Base-by-base conservation (phyloP, 2,329 filamentous ascomycete genomes). In the Cladosporium sp. region DNA sequence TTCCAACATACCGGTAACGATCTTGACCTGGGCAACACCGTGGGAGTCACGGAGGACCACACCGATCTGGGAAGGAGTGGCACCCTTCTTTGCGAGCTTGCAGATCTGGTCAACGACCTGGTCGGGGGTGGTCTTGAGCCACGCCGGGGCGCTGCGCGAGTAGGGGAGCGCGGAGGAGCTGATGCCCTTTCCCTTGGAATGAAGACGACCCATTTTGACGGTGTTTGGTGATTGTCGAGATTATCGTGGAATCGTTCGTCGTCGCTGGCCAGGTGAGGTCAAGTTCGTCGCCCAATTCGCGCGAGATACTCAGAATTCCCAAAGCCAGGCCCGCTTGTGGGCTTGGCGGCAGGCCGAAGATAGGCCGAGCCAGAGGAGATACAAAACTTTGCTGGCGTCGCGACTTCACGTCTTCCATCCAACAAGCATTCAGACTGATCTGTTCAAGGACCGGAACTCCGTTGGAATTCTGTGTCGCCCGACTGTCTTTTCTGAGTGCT, bases 161-260 rank as follows among this genome's bases (percentile, higher is more conserved):
- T 98, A 99, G 80, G 96, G 95, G 84, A 98, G 85, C 78, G 95
- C 92, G 71, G 92, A 97, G 85, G 92, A 84, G 75, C 92, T 93
- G 85, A 99, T 99, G 84, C 95, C 96, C 92, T 98, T 98, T 86
- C 95, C 94, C 80, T 97, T 97, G 88, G 88, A 91, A 90, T 99
- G 96, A 90, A 98, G 90, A 88, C 94, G 90, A 90, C 93, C 92
- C 92, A 96, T 96, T 75, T 83, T 91, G 83, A 78, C 76, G 73
- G 76, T 75, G 66, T 65, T 71, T 57, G 69, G 66, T 23, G 67
- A 55, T 68, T 72, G 72, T 71, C 67, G 68, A 69, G 67, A 69
- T 67, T 62, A 56, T 66, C 64, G 66, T 59, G 61, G 59, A 64
- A 46, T 55, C 65, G 67, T 66, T 66, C 35, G 65, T 55, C 57